Evolutionary conservation across 495 filamentous ascomycete species (phyloP).

Genomic region (Trichoderma asperelloides): DNA sequence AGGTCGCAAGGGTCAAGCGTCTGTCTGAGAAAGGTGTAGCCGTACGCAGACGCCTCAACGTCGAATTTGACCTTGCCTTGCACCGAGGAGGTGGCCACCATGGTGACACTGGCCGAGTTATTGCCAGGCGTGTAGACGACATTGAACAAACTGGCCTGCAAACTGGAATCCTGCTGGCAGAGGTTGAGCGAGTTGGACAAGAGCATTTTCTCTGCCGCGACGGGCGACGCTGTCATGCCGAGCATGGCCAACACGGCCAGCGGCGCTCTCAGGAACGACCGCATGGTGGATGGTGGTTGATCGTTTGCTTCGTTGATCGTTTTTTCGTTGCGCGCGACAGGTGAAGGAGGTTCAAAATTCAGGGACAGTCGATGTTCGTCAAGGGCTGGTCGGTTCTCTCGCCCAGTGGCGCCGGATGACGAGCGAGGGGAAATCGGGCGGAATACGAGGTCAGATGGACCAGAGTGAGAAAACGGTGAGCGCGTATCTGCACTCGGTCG

Average conservation of each 20-base stretch:
- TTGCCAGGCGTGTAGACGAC: conserved; percentile 73
- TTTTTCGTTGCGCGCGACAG: not conserved
- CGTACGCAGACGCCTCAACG: conserved; percentile 71
- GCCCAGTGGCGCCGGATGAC: not conserved
- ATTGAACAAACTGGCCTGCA: conserved; percentile 76
- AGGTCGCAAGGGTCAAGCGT: conserved; percentile 68
- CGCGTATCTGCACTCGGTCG: not conserved
- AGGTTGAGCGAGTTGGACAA: conserved; percentile 68
- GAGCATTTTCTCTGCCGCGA: conserved; percentile 36
- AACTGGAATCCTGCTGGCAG: conserved; percentile 69
- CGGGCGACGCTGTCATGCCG: conserved; percentile 19
- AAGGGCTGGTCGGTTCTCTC: not conserved
- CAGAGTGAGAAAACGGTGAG: not conserved
- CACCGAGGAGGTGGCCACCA: conserved; percentile 78
- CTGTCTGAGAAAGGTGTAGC: conserved; percentile 55
- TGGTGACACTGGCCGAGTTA: conserved; percentile 59
- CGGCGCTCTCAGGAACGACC: conserved; percentile 24
- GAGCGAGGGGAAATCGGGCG: not conserved
- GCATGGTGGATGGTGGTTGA: conserved; percentile 20
- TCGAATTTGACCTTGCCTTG: conserved; percentile 77
- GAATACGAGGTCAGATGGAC: not conserved
- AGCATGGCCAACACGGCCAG: conserved; percentile 27
- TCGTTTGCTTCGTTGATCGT: not conserved
- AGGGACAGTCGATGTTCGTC: not conserved
- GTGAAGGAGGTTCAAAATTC: not conserved